Conservation (phyloP, 192 early-diverging fungal genomes). For the Podila verticillata region DNA sequence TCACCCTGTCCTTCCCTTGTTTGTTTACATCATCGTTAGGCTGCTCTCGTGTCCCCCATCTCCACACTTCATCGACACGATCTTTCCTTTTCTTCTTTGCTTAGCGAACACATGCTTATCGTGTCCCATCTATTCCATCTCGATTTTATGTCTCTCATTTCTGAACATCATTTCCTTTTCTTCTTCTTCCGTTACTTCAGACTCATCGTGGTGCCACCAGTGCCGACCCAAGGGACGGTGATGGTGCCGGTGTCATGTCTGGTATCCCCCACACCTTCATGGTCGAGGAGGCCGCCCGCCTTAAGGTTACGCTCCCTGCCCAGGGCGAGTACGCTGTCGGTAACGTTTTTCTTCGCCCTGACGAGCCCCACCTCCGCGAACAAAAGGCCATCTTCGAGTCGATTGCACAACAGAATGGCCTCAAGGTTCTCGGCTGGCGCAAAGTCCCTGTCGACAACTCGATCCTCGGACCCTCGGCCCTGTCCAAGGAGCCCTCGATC, state of each 20-base stretch:
- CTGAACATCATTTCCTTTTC: not conserved
- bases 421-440: slow-evolving; percentile 91
- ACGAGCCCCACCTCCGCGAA: slow-evolving; percentile 64
- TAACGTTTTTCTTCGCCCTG: slow-evolving; percentile 89
- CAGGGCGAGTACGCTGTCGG: slow-evolving; percentile 95
- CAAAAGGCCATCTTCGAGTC: slow-evolving; percentile 84
- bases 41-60: slow-evolving; percentile 6
- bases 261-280: slow-evolving; percentile 94
- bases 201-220: slow-evolving; percentile 96
- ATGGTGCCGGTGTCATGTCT: slow-evolving; percentile 98
- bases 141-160: not conserved
- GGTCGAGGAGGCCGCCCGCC: slow-evolving; percentile 64
- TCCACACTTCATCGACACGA: slow-evolving; percentile 52
- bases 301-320: slow-evolving; percentile 74
- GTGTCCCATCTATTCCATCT: not conserved
- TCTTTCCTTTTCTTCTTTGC: not conserved
- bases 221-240: slow-evolving; percentile 95
- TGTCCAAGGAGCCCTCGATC: slow-evolving; percentile 91
- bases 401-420: slow-evolving; percentile 77
- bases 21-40: not conserved
- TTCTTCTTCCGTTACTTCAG: slow-evolving; percentile 1
- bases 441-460: slow-evolving; percentile 83
- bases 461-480: slow-evolving; percentile 90
- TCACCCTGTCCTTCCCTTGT: not conserved
- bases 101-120: not conserved